phyloP scores from a whole-genome alignment of 371 early-diverging fungal species.

The Mortierella sp. region DNA sequence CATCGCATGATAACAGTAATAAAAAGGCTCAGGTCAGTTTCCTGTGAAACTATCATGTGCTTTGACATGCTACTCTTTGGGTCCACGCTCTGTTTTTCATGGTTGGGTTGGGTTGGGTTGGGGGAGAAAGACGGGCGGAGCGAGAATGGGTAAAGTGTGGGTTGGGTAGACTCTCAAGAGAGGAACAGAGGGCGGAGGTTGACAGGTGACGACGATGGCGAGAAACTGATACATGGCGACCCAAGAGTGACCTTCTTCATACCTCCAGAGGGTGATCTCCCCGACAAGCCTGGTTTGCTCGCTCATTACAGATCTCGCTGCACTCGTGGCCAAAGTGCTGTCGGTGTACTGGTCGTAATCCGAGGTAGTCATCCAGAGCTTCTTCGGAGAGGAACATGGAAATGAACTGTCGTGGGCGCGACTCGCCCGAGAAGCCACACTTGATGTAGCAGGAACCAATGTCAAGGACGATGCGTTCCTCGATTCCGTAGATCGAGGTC shows the following conservation, averaged over 20 bases:
- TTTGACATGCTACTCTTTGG: neutral
- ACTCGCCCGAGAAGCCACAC: constrained; percentile 91
- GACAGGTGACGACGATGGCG: neutral
- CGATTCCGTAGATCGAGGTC: constrained; percentile 71
- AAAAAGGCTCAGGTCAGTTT: neutral
- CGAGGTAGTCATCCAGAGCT: constrained; percentile 48
- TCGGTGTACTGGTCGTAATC: constrained; percentile 19
- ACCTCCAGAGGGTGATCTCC: constrained; percentile 40
- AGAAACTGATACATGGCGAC: neutral
- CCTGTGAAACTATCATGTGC: neutral
- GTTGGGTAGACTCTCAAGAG: too few species aligned
- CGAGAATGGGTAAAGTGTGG: too few species aligned
- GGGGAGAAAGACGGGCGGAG: neutral
- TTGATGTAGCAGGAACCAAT: constrained; percentile 86
- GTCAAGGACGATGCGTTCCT: constrained; percentile 90
- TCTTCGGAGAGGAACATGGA: constrained; percentile 59
- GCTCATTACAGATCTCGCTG: constrained; percentile 37
- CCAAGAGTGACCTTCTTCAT: neutral
- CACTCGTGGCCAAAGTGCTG: constrained; percentile 49
- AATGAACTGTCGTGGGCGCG: constrained; percentile 78
- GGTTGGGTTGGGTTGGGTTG: neutral
- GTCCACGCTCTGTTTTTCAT: neutral
- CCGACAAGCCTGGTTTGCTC: constrained; percentile 26
- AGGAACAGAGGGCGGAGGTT: too few species aligned
- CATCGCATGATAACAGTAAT: constrained; percentile 1